Conservation (phyloP, 129 eudicot genomes). For the Ambrosia artemisiifolia region DNA sequence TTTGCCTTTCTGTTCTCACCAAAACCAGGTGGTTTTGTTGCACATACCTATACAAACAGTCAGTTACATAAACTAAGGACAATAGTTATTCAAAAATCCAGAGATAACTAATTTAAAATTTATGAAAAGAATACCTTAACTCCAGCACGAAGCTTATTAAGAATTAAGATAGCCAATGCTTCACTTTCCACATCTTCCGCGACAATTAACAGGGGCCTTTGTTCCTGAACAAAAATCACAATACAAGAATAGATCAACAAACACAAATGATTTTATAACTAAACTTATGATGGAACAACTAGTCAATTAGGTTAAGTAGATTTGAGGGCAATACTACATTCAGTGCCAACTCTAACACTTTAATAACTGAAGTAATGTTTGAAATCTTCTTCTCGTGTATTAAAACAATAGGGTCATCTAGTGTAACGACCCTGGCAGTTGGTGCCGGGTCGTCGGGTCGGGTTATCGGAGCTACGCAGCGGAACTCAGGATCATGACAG, state of each 20-base stretch:
- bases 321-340: slow-evolving; percentile 68
- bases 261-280: background rate
- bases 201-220: slow-evolving; percentile 68
- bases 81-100: background rate
- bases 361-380: slow-evolving; percentile 65
- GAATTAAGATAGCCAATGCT: slow-evolving; percentile 78
- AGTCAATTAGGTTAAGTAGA: too few relatives aligned
- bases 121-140: slow-evolving; percentile 47
- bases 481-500: too few relatives aligned
- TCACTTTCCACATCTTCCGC: slow-evolving; percentile 90
- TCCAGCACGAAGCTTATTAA: slow-evolving; percentile 85
- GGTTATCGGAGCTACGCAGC: too few relatives aligned
- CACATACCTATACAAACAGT: slow-evolving; percentile 54
- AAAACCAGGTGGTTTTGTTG: slow-evolving; percentile 89
- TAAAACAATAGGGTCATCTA: slow-evolving; percentile 79
- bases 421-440: too few relatives aligned
- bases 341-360: slow-evolving; percentile 78
- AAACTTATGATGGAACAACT: slow-evolving; percentile 5
- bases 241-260: background rate
- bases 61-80: background rate
- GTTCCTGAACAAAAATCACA: slow-evolving; percentile 46
- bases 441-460: too few relatives aligned
- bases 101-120: background rate
- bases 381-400: slow-evolving; percentile 89
- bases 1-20: slow-evolving; percentile 79